A percentile compares a stretch with the other conserved stretches of the same genome.
These are phyloP conservation scores for Cyclocybe cylindracea DNA, from an alignment of 768 basidiomycete genomes.

Conservation along the genomic window DNA sequence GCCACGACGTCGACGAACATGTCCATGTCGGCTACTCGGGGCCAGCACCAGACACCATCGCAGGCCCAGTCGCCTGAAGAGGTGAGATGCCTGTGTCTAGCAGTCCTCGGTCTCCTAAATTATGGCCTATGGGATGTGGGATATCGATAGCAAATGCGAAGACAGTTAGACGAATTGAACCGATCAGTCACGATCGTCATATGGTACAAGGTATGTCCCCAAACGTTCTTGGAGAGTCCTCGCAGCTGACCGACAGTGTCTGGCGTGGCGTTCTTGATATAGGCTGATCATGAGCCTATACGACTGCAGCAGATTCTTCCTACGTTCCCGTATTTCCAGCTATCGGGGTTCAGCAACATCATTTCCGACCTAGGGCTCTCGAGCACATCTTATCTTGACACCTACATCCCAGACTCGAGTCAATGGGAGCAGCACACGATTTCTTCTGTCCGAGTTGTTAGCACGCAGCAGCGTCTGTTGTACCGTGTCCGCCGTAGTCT, in stretches of 20 bases:
- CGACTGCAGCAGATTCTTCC: constrained; percentile 57
- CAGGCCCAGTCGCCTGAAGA: constrained; percentile 18
- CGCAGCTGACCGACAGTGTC: not conserved
- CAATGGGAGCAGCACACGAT: constrained; percentile 73
- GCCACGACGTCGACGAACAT: constrained; percentile 12
- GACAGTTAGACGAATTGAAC: constrained; percentile 43
- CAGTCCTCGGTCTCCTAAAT: not conserved
- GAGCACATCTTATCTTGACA: constrained; percentile 56
- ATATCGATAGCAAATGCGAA: constrained; percentile 34
- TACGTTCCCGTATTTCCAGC: constrained; percentile 66
- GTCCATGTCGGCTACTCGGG: constrained; percentile 14
- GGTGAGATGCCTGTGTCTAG: constrained; percentile 8
- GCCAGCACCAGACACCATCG: constrained; percentile 11
- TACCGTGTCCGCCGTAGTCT: constrained; percentile 63
- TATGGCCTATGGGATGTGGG: not conserved
- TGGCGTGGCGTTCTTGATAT: constrained; percentile 5
- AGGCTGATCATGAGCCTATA: constrained; percentile 57
- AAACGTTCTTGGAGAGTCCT: not conserved
- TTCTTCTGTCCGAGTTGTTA: constrained; percentile 57
- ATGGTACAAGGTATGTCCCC: constrained; percentile 60
- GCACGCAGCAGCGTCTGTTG: constrained; percentile 59
- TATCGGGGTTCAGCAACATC: constrained; percentile 52
- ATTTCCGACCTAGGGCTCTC: constrained; percentile 56
- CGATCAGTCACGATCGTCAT: constrained; percentile 66
- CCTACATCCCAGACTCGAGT: constrained; percentile 51